Evolutionary conservation across 805 yeast species (phyloP).

Genomic region (Candida parachauliodes): DNA sequence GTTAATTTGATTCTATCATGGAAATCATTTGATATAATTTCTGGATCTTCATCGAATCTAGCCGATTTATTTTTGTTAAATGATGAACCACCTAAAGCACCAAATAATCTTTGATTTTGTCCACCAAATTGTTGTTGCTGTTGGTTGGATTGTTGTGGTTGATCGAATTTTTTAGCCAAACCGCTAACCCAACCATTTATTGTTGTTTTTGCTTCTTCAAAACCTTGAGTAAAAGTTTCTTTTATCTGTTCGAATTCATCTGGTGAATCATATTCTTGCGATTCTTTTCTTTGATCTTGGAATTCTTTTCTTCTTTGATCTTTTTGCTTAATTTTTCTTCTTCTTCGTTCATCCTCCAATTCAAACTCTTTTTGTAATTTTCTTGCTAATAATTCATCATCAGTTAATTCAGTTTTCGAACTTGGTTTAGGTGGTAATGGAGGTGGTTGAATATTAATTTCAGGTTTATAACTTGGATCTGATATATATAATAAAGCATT

Average conservation of each 20-base stretch:
- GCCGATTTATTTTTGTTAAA: conserved; percentile 14
- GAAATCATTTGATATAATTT: conserved; percentile 48
- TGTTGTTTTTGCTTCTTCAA: conserved; percentile 75
- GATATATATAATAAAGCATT: conserved; percentile 77
- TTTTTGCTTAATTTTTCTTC: conserved; percentile 18
- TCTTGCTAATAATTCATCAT: conserved; percentile 83
- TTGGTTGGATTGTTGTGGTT: conserved; percentile 3
- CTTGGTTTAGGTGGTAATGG: conserved; percentile 1
- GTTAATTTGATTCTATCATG: conserved; percentile 43
- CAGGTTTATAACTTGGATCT: conserved; percentile 64
- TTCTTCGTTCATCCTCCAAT: conserved; percentile 35
- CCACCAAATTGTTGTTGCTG: conserved; percentile 9
- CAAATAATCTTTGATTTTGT: conserved; percentile 35
- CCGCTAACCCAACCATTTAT: conserved; percentile 78
- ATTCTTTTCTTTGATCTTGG: conserved; percentile 11
- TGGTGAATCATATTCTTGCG: conserved; percentile 30
- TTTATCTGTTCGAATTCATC: conserved; percentile 63
- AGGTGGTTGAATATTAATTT: conserved; percentile 36
- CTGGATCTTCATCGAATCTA: conserved; percentile 53
- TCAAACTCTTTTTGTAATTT: conserved; percentile 67
- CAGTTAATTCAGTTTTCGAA: conserved; percentile 17
- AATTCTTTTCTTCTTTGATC: conserved; percentile 14
- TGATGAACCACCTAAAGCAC: conserved; percentile 47
- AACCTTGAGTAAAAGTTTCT: conserved; percentile 66
- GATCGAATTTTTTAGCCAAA: conserved; percentile 48